These are phyloP conservation scores for Pythium plurisporium DNA, from an alignment of 352 stramenopile species.

Conservation along the genomic window DNA sequence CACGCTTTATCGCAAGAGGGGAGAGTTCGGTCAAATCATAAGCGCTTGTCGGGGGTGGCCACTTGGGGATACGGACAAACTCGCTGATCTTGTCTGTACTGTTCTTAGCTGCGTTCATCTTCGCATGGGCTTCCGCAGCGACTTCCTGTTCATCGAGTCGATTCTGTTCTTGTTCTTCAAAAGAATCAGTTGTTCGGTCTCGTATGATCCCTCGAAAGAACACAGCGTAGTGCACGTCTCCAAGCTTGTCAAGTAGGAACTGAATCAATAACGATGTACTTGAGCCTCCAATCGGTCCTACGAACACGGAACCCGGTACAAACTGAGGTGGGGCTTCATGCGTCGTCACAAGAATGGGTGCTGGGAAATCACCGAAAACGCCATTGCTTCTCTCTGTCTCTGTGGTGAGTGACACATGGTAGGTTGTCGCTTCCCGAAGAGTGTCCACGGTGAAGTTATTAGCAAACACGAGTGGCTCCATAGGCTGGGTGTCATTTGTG, in stretches of 20 bases:
- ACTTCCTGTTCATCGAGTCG: constrained; percentile 9
- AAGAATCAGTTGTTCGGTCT: constrained; percentile 9
- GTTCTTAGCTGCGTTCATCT: neutral
- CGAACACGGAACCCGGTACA: constrained; percentile 23
- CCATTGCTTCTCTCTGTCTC: constrained; percentile 55
- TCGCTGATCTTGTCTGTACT: constrained; percentile 18
- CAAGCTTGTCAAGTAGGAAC: constrained; percentile 52
- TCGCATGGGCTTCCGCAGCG: constrained; percentile 4
- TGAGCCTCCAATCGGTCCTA: constrained; percentile 34
- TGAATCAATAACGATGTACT: constrained; percentile 48
- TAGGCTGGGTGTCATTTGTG: constrained; percentile 62
- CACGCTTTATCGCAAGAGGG: constrained; percentile 44
- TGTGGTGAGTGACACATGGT: constrained; percentile 75
- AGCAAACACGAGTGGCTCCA: constrained; percentile 53
- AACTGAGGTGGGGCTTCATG: constrained; percentile 46
- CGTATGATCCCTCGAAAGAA: constrained; percentile 54
- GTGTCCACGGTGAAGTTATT: constrained; percentile 46
- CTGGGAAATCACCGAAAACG: constrained; percentile 71
- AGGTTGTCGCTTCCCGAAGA: constrained; percentile 46
- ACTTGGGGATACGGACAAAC: constrained; percentile 21
- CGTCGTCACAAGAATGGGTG: constrained; percentile 62
- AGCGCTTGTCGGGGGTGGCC: constrained; percentile 43
- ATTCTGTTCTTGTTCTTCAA: constrained; percentile 9
- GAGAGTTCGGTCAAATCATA: constrained; percentile 45
- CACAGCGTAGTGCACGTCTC: constrained; percentile 70